A percentile compares a stretch with the other conserved stretches of the same genome.
Conservation (phyloP, 495 filamentous ascomycete species). For the Daldinia caldariorum region DNA sequence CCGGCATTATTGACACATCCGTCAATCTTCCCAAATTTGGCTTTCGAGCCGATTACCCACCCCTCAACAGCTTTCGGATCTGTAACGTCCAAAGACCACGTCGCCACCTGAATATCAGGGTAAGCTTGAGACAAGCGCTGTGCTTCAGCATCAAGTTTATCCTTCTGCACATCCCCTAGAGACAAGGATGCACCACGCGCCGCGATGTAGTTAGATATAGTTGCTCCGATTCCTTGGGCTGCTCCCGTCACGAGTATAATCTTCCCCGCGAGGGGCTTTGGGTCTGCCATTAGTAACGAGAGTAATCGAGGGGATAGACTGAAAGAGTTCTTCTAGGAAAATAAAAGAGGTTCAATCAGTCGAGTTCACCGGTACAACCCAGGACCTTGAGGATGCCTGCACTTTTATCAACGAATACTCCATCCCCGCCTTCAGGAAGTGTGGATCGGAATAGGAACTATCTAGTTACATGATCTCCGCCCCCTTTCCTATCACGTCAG, state of each 20-base stretch:
- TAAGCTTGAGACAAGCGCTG: slow-evolving; percentile 14
- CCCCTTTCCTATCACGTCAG: no score
- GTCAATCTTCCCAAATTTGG: slow-evolving; percentile 33
- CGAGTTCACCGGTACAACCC: no score
- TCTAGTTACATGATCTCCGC: no score
- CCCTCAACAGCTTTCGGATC: slow-evolving; percentile 31
- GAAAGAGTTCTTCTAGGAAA: neutral
- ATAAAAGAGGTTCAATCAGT: no score
- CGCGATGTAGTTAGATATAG: slow-evolving; percentile 56
- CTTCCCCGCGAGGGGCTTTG: slow-evolving; percentile 45
- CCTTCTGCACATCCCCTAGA: slow-evolving; percentile 55
- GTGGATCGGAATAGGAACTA: no score
- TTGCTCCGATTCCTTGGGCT: slow-evolving; percentile 61
- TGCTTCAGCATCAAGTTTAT: slow-evolving; percentile 44
- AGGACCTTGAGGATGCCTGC: neutral
- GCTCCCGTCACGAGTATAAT: slow-evolving; percentile 63
- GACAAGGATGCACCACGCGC: slow-evolving; percentile 58
- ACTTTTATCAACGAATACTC: neutral
- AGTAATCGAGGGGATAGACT: neutral
- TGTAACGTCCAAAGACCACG: slow-evolving; percentile 25
- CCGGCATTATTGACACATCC: slow-evolving; percentile 39
- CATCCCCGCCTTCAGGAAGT: neutral
- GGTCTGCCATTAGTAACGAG: slow-evolving; percentile 23
- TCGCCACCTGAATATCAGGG: slow-evolving; percentile 27
- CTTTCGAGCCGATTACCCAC: slow-evolving; percentile 34